phyloP scores from a whole-genome alignment of 1,284 basidiomycete species.

The Tremellales sp. region DNA sequence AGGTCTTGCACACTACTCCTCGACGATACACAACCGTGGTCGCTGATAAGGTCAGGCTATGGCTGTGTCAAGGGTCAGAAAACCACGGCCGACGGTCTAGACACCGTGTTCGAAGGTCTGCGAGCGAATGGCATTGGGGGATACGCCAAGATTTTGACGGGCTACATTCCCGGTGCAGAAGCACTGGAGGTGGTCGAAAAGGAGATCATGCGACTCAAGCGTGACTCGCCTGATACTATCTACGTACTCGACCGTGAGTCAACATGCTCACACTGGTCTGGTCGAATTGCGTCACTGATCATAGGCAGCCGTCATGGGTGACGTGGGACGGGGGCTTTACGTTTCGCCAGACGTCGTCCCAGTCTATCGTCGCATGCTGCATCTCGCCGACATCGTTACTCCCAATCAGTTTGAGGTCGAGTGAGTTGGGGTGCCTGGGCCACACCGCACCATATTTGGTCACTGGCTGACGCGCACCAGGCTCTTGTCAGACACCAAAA shows the following conservation, averaged over 20 bases:
- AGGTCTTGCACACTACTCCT: conserved; percentile 51
- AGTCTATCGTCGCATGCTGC: conserved; percentile 75
- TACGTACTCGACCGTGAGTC: conserved; percentile 86
- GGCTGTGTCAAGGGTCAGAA: conserved; percentile 68
- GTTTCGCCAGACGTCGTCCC: conserved; percentile 84
- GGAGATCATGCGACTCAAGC: conserved; percentile 53
- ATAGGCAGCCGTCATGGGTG: conserved; percentile 78
- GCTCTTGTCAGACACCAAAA: conserved; percentile 65
- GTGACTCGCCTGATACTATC: conserved; percentile 57
- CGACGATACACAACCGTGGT: too few relatives aligned
- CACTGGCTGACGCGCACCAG: conserved; percentile 46
- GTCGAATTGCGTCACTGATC: not conserved
- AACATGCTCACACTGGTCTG: too few relatives aligned
- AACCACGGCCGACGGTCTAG: conserved; percentile 65
- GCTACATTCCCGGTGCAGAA: conserved; percentile 84
- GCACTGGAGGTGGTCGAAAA: conserved; percentile 65
- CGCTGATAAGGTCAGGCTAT: conserved; percentile 59
- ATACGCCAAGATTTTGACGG: conserved; percentile 69
- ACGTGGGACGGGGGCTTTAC: conserved; percentile 74
- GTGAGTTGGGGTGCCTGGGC: conserved; percentile 53
- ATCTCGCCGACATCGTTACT: conserved; percentile 81
- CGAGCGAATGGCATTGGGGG: conserved; percentile 63
- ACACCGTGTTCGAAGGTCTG: conserved; percentile 63
- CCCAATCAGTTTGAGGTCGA: conserved; percentile 99
- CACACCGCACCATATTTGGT: not conserved